A percentile compares a stretch with the other conserved stretches of the same genome.
Evolutionary conservation across 495 filamentous ascomycete genomes (phyloP).

Genomic region (Aspergillus coremiiformis): DNA sequence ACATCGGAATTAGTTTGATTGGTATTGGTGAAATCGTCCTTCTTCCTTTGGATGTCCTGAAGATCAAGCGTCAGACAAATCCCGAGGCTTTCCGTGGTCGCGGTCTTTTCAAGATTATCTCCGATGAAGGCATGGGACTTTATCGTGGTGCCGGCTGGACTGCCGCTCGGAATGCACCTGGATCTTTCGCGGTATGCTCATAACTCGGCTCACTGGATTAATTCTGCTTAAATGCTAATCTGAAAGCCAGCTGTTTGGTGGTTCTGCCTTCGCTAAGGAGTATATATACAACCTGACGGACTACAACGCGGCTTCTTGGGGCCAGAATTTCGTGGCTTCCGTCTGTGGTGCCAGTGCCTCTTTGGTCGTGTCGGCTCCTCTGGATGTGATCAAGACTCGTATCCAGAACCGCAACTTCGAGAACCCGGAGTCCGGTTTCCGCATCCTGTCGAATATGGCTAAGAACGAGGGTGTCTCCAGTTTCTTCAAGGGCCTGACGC

Average conservation of each 20-base stretch:
- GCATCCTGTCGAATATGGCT: conserved; percentile 83
- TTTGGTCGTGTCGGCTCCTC: conserved; percentile 83
- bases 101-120: conserved; percentile 80
- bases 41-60: conserved; percentile 90
- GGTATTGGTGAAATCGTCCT: conserved; percentile 96
- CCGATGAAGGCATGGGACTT: conserved; percentile 90
- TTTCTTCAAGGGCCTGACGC: conserved; percentile 97
- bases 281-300: conserved; percentile 80
- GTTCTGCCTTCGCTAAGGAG: conserved; percentile 96
- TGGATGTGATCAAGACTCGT: conserved; percentile 98
- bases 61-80: conserved; percentile 99
- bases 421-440: conserved; percentile 87
- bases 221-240: conserved; percentile 10
- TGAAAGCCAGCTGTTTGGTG: conserved; percentile 76
- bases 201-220: background rate
- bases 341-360: conserved; percentile 90
- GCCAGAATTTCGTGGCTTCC: conserved; percentile 95
- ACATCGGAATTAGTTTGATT: conserved; percentile 58
- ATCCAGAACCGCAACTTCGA: conserved; percentile 99
- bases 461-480: conserved; percentile 73
- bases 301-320: conserved; percentile 93
- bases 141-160: conserved; percentile 98
- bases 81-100: conserved; percentile 94
- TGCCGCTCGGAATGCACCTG: conserved; percentile 91
- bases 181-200: conserved; percentile 81